Percentiles rank a stretch among this genome's conserved stretches.
phyloP scores from a whole-genome alignment of 305 asterid genomes.

The Fraxinus albicans region DNA sequence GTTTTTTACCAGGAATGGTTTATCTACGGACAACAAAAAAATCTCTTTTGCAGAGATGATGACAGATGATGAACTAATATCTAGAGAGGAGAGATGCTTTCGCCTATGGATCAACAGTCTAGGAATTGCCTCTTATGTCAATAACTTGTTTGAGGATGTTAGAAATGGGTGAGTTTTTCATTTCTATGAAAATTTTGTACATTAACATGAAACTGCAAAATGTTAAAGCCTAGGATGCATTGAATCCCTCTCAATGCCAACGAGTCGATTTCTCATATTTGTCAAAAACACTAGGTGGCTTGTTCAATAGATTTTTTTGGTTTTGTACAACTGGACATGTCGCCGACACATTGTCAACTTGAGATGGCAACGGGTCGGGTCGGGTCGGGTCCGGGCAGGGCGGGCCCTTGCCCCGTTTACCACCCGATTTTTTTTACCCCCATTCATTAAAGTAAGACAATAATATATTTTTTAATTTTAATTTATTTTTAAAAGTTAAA shows the following conservation, averaged over 20 bases:
- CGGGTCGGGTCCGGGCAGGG: no score
- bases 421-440: no score
- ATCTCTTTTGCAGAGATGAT: slow-evolving; percentile 88
- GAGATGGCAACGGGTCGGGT: no score
- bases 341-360: background rate
- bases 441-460: no score
- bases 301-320: background rate
- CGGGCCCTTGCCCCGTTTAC: no score
- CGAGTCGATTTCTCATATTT: background rate
- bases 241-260: background rate
- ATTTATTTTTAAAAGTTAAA: no score
- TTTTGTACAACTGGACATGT: no score
- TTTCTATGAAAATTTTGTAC: background rate
- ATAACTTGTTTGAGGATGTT: slow-evolving; percentile 92
- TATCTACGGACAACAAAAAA: slow-evolving; percentile 83
- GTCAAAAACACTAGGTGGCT: background rate
- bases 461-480: no score
- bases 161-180: slow-evolving; percentile 77
- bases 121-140: slow-evolving; percentile 74
- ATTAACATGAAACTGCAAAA: background rate
- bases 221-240: background rate
- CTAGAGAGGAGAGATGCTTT: slow-evolving; percentile 97
- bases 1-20: slow-evolving; percentile 66
- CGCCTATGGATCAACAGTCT: slow-evolving; percentile 97
- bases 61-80: slow-evolving; percentile 84